These are phyloP conservation scores for Ilex asprella DNA, from an alignment of 257 asterid genomes.

Conservation along the genomic window DNA sequence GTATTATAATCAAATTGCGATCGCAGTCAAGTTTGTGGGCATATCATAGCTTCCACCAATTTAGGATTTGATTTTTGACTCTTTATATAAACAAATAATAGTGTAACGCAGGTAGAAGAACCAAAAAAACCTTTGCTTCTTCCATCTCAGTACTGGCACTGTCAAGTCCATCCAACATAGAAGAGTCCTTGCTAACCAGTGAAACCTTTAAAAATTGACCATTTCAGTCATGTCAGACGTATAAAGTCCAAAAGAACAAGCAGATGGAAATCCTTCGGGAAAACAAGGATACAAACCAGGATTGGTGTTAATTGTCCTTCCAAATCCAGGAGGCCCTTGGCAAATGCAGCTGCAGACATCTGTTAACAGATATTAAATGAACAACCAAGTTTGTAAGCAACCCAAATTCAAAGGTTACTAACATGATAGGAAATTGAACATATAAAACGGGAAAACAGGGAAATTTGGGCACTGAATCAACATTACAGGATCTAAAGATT, in stretches of 20 bases:
- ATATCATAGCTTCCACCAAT: not conserved
- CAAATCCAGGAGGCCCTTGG: slow-evolving; percentile 95
- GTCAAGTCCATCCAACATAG: slow-evolving; percentile 97
- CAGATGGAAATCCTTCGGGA: slow-evolving; percentile 6
- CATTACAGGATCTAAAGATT: not conserved
- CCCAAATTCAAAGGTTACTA: not conserved
- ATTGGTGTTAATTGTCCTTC: slow-evolving; percentile 98
- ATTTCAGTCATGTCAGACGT: not conserved
- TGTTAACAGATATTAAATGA: slow-evolving; percentile 19
- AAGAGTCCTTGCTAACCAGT: slow-evolving; percentile 96
- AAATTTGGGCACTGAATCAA: too few relatives aligned
- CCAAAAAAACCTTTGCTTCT: slow-evolving; percentile 77
- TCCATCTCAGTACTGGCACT: slow-evolving; percentile 88
- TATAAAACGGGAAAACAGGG: too few relatives aligned
- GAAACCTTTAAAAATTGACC: slow-evolving; percentile 56
- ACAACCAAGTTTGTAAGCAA: slow-evolving; percentile 4
- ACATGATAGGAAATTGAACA: not conserved
- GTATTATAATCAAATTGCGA: too few relatives aligned
- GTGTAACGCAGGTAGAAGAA: slow-evolving; percentile 8
- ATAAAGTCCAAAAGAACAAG: slow-evolving; percentile 1
- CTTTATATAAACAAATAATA: not conserved
- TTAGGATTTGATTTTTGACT: not conserved
- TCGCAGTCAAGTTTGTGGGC: too few relatives aligned
- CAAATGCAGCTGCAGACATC: slow-evolving; percentile 99
- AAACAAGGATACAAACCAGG: slow-evolving; percentile 48